phyloP scores from a whole-genome alignment of 768 basidiomycete genomes.

The Tephrocybe sp. region DNA sequence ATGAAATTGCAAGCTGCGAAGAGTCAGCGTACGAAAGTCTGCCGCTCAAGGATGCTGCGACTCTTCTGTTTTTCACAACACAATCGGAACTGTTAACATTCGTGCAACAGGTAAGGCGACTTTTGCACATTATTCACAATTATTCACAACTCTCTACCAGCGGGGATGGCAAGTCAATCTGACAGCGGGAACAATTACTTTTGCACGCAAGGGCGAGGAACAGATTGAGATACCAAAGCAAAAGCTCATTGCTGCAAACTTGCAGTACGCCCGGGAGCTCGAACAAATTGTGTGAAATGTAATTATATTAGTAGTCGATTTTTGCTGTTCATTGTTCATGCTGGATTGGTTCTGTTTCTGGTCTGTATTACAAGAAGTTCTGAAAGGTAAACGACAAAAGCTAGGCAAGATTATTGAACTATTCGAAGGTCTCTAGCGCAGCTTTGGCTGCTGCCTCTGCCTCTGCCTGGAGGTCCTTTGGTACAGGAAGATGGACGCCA shows the following conservation, averaged over 20 bases:
- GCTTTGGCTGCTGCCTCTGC: slow-evolving; percentile 88
- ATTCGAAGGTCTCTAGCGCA: slow-evolving; percentile 63
- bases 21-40: slow-evolving; percentile 91
- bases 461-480: slow-evolving; percentile 77
- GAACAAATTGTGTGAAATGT: slow-evolving; percentile 85
- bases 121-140: too few relatives aligned
- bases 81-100: slow-evolving; percentile 81
- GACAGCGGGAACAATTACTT: slow-evolving; percentile 63
- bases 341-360: slow-evolving; percentile 1
- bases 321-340: background rate
- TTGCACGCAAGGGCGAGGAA: slow-evolving; percentile 80
- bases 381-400: slow-evolving; percentile 11
- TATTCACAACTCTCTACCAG: slow-evolving; percentile 35
- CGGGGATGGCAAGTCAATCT: slow-evolving; percentile 85
- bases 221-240: slow-evolving; percentile 82
- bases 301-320: slow-evolving; percentile 31
- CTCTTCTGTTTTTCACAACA: slow-evolving; percentile 86
- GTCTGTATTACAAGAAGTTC: slow-evolving; percentile 12
- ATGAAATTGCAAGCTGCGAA: slow-evolving; percentile 96
- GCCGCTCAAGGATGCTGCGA: slow-evolving; percentile 85
- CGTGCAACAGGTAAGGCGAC: slow-evolving; percentile 71
- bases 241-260: slow-evolving; percentile 73
- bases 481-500: slow-evolving; percentile 77
- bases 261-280: slow-evolving; percentile 81
- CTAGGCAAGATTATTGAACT: slow-evolving; percentile 19